Evolutionary conservation across 306 rosid genomes (phyloP), one percentile per base, ranked within the genome.

Genomic region (Hylodesmum podocarpum): DNA sequence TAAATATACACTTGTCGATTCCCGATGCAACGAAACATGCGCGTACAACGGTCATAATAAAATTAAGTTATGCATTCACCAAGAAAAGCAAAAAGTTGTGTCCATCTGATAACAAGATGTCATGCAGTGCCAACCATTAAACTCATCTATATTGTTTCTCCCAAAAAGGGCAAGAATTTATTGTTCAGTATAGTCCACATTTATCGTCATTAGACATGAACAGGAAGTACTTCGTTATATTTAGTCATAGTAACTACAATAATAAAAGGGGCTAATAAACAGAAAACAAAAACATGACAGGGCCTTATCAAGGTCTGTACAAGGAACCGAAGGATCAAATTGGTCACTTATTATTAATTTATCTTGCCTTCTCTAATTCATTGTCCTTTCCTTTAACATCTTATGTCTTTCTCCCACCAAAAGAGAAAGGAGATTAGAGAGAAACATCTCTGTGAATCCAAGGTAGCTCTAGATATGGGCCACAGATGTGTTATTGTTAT

Each of bases 291-390:
- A 84, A 43, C 78, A 71, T 1, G 81, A 75, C 78, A 72, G 59
- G 43, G 82, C 77, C 81, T 81, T 87, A 82, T 55, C 78, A 74
- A 39, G 84, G 80, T 78, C 89, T 80, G 84, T 82, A 83, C 87
- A 83, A 75, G 70, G 73, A 81, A 75, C 76, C 46, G 47, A 53
- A 55, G 81, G 82, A 77, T 77, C 67, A 81, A 69, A 50, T 80
- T 77, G 39, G 84, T 77, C 76, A 66, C 74, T 81, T 80, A 73
- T 80, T 57, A n/a, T n/a, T n/a, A n/a, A n/a, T n/a, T n/a, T n/a
- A 65, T 80, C 68, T 43, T 65, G 75, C 64, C 82, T 49, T 77
- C 54, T 62, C 70, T 70, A 61, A 59, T 18, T 24, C 74, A 64
- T 18, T 11, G 18, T 18, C 70, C 29, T 64, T 34, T 64, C 47